Conservation (phyloP, 345 rosid genomes). For the Clarkia xantiana region DNA sequence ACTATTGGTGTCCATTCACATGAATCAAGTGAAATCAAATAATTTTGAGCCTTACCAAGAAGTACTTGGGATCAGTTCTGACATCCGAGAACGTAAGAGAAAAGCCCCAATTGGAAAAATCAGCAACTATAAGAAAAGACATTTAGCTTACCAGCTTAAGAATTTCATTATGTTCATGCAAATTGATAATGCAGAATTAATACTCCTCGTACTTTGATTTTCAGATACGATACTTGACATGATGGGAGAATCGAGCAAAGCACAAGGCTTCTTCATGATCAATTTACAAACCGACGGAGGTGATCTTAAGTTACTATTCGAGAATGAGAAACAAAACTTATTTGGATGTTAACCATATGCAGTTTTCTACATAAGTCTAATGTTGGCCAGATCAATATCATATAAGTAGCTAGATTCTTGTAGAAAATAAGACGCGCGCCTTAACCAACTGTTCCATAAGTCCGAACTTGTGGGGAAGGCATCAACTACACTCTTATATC, state of each 20-base stretch:
- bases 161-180: too few relatives aligned
- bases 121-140: too few relatives aligned
- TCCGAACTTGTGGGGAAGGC: too few relatives aligned
- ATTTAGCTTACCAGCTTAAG: too few relatives aligned
- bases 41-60: conserved; percentile 3
- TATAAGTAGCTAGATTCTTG: background rate
- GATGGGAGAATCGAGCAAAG: conserved; percentile 6
- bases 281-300: conserved; percentile 10
- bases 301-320: conserved; percentile 7
- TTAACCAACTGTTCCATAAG: too few relatives aligned
- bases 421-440: too few relatives aligned
- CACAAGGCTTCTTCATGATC: conserved; percentile 6
- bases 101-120: too few relatives aligned
- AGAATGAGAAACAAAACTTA: conserved; percentile 5
- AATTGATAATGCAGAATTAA: background rate
- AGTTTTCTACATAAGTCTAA: background rate
- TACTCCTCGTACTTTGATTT: background rate
- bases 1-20: conserved; percentile 8
- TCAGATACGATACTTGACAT: conserved; percentile 10
- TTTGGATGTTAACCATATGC: conserved; percentile 6
- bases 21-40: background rate
- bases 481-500: too few relatives aligned
- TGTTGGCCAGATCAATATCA: background rate
- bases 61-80: conserved; percentile 10
- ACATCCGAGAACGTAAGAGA: conserved; percentile 9